Evolutionary conservation across 148 eudicot genomes (phyloP), one percentile per base, ranked within the genome.

Genomic region (Cornus florida): DNA sequence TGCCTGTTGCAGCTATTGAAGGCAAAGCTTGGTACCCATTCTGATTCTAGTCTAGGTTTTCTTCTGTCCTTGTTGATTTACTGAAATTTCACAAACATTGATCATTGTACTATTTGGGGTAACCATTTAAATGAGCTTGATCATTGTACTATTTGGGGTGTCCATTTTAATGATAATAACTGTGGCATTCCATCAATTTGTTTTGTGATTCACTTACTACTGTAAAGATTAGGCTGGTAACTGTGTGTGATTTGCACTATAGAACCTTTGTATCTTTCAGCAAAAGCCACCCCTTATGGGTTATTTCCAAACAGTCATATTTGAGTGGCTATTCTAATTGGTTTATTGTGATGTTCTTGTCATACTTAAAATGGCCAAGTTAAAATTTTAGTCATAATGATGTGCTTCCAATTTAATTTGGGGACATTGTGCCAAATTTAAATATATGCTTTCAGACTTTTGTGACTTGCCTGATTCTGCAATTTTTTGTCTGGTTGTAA

Each of bases 1-100:
- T 46, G 7, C 20, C 16, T 75, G 39, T 66, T 67, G 10, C 28
- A 2, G 71, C 70, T 75, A 48, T 23, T 22, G 39, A 75, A 65
- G 33, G 71, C 78, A 24, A 71, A 43, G 71, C 60, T 41, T 43
- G 62, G 28, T 13, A 19, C 19, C 78, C 28, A 0, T 76, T 76
- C 59, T 71, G 41, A 23, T 57, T 74, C 22, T 33, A 28, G 0
- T 5, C 59, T 9, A 46, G 17, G 1, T 20, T 43, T 39, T 22
- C 32, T 56, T 48, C 14, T 11, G 43, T 76, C 41, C 72, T 76
- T 24, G 9, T 76, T 24, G 16, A 13, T 13, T 13, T 23, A 23
- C 24, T 14, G 71, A 28, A 28, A 22, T 75, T 76, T 75, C 24
- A 11, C 19, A 38, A 33, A 75, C 69, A 75, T 39, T 16, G 69